Conservation (phyloP, 164 flowering plant genomes). For the Pachysandra terminalis region DNA sequence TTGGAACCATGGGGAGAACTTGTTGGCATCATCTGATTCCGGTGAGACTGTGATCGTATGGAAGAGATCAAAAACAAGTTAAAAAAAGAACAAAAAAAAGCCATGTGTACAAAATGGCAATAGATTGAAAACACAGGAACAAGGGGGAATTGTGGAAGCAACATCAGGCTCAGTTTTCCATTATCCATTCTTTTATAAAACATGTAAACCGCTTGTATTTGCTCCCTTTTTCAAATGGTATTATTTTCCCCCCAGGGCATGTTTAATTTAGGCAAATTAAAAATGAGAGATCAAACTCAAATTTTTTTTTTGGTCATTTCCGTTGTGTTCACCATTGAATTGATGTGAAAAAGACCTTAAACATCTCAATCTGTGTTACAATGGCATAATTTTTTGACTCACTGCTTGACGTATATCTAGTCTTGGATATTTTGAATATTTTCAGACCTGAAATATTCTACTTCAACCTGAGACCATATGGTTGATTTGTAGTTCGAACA, state of each 20-base stretch:
- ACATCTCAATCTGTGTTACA: too few relatives aligned
- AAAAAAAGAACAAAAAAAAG: not conserved
- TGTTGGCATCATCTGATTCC: constrained; percentile 94
- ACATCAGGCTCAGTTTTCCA: not conserved
- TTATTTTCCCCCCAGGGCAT: too few relatives aligned
- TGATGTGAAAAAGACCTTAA: too few relatives aligned
- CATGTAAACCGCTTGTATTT: not conserved
- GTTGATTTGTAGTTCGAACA: too few relatives aligned
- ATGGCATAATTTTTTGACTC: too few relatives aligned
- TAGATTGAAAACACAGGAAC: not conserved
- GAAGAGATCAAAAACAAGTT: constrained; percentile 78
- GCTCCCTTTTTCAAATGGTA: not conserved
- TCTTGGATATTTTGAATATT: too few relatives aligned
- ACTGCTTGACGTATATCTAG: too few relatives aligned
- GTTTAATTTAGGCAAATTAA: not conserved
- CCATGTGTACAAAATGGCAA: not conserved
- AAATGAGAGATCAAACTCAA: not conserved
- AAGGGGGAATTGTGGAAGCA: not conserved
- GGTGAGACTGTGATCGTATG: constrained; percentile 94
- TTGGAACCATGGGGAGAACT: constrained; percentile 98
- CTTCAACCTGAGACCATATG: too few relatives aligned
- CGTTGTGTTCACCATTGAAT: too few relatives aligned
- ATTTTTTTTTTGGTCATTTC: too few relatives aligned
- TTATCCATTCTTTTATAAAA: not conserved
- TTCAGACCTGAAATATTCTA: too few relatives aligned